Evolutionary conservation across 108 stramenopile species (phyloP).

Genomic region (Skeletonema costatum): DNA sequence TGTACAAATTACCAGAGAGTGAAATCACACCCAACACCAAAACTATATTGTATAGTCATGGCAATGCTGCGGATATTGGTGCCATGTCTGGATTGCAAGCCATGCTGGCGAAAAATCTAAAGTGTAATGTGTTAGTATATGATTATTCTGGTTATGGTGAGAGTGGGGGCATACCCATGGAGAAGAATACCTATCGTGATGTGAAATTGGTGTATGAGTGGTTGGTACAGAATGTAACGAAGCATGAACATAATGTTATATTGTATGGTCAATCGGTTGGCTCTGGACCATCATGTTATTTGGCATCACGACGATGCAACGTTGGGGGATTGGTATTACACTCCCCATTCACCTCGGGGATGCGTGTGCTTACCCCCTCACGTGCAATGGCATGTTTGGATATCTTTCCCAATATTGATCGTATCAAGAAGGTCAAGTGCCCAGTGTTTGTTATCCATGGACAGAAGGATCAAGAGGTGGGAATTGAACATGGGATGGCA

Average conservation of each 20-base stretch:
- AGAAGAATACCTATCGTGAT: slow-evolving; percentile 82
- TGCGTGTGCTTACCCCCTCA: slow-evolving; percentile 84
- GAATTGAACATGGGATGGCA: slow-evolving; percentile 71
- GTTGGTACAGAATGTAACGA: slow-evolving; percentile 39
- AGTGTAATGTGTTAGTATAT: slow-evolving; percentile 81
- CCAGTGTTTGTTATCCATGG: slow-evolving; percentile 91
- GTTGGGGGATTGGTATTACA: slow-evolving; percentile 85
- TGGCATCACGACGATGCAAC: slow-evolving; percentile 54
- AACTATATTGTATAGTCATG: slow-evolving; percentile 87
- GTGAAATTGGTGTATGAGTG: slow-evolving; percentile 84
- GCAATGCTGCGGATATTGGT: slow-evolving; percentile 91
- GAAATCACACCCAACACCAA: slow-evolving; percentile 51
- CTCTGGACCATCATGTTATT: slow-evolving; percentile 80
- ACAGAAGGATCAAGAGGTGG: slow-evolving; percentile 80
- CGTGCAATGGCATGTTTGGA: slow-evolving; percentile 82
- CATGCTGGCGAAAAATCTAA: slow-evolving; percentile 63
- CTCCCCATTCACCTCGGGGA: slow-evolving; percentile 85
- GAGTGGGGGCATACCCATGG: slow-evolving; percentile 78
- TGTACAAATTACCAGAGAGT: slow-evolving; percentile 56
- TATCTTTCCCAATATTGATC: slow-evolving; percentile 89
- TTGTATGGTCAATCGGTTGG: slow-evolving; percentile 94
- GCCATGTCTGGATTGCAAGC: slow-evolving; percentile 77
- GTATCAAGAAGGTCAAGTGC: slow-evolving; percentile 75
- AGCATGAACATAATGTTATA: slow-evolving; percentile 64
- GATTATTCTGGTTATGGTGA: slow-evolving; percentile 91